Conservation (phyloP, 169 alveolate genomes). For the Toxoplasma gondii region DNA sequence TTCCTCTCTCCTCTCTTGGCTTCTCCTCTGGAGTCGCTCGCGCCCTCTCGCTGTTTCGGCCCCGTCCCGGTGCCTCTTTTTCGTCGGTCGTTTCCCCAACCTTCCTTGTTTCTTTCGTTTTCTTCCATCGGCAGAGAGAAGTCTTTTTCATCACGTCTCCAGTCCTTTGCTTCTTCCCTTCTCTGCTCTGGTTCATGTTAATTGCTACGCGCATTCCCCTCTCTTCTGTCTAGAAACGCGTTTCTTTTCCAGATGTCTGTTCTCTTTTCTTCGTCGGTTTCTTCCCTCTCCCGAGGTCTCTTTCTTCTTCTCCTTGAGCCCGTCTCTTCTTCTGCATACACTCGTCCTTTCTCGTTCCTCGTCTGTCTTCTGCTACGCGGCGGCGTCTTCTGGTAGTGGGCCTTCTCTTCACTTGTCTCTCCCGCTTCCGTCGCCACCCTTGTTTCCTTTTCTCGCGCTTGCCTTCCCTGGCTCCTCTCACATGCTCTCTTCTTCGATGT, state of each 20-base stretch:
- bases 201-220: no score
- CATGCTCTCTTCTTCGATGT: neutral
- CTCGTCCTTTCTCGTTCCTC: neutral
- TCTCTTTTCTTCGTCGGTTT: neutral
- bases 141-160: no score
- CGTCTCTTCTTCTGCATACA: neutral
- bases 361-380: neutral
- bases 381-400: neutral
- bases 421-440: neutral
- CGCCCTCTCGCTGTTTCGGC: no score
- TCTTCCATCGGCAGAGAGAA: neutral
- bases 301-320: neutral
- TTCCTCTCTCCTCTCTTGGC: no score
- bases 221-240: no score
- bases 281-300: neutral
- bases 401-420: neutral
- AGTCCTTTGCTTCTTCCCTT: no score
- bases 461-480: no score
- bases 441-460: neutral
- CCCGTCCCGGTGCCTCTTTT: no score
- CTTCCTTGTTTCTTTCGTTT: neutral
- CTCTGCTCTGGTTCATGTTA: no score
- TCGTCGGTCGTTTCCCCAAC: no score
- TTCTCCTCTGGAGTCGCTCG: no score
- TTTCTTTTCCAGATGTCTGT: no score